A percentile compares a stretch with the other conserved stretches of the same genome.
These are phyloP conservation scores for Calonectria montana DNA, from an alignment of 2,329 filamentous ascomycete genomes.

Conservation along the genomic window DNA sequence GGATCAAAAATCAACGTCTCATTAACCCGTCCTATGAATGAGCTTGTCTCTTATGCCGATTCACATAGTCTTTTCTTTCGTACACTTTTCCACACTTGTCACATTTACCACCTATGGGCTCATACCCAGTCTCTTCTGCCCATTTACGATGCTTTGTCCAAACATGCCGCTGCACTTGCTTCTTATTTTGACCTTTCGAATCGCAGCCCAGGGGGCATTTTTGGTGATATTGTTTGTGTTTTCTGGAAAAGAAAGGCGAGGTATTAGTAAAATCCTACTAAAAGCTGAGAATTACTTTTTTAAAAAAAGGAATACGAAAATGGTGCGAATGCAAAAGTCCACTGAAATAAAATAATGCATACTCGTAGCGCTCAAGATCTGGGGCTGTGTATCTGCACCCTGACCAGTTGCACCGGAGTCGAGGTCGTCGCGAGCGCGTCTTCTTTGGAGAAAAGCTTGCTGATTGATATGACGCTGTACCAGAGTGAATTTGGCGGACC, in stretches of 20 bases:
- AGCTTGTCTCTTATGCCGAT: background rate
- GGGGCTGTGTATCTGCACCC: background rate
- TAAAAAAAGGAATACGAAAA: background rate
- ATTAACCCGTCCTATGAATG: background rate
- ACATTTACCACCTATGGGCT: background rate
- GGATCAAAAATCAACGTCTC: background rate
- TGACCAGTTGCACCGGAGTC: background rate
- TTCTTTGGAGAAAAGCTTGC: background rate
- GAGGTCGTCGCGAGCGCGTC: background rate
- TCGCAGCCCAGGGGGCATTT: background rate
- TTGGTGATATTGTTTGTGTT: background rate
- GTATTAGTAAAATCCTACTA: background rate
- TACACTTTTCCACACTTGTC: background rate
- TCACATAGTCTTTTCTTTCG: background rate
- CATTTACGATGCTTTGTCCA: background rate
- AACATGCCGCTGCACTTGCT: background rate
- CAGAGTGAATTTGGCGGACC: background rate
- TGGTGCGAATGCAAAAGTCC: too few relatives aligned
- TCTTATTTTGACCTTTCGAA: background rate
- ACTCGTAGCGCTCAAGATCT: background rate
- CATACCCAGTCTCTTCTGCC: background rate
- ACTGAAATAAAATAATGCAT: background rate
- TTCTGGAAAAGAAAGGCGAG: background rate
- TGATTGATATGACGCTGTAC: background rate
- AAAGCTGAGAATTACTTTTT: too few relatives aligned